A percentile compares a stretch with the other conserved stretches of the same genome.
These are phyloP conservation scores for Pisolithus orientalis DNA, from an alignment of 768 basidiomycete genomes.

Conservation along the genomic window DNA sequence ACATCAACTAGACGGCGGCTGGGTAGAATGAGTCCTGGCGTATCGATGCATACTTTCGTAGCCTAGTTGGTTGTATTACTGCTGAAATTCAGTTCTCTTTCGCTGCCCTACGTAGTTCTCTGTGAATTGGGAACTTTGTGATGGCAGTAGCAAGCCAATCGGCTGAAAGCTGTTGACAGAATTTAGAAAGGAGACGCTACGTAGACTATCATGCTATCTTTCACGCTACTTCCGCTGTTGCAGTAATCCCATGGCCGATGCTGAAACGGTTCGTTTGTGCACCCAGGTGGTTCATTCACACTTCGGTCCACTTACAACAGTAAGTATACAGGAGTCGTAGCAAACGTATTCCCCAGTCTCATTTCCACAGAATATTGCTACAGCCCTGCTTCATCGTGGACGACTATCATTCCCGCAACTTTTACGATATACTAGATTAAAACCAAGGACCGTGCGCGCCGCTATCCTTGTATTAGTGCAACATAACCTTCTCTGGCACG, in stretches of 20 bases:
- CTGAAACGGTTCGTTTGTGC: conserved; percentile 55
- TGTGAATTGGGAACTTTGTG: too few species aligned
- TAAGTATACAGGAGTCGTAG: conserved; percentile 28
- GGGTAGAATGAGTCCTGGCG: not conserved
- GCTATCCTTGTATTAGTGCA: conserved; percentile 77
- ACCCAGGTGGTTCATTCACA: conserved; percentile 56
- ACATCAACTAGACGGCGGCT: not conserved
- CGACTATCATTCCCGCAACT: conserved; percentile 68
- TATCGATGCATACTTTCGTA: not conserved
- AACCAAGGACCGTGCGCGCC: conserved; percentile 61
- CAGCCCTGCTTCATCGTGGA: conserved; percentile 72
- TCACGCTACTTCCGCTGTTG: too few species aligned
- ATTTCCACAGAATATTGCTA: conserved; percentile 58
- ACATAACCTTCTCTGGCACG: conserved; percentile 89
- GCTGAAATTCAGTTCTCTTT: not conserved
- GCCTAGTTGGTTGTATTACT: not conserved
- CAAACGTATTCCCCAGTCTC: not conserved
- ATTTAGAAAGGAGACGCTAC: too few species aligned
- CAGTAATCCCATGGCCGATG: conserved; percentile 48
- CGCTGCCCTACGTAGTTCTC: too few species aligned
- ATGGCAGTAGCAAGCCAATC: too few species aligned
- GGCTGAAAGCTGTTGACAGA: too few species aligned
- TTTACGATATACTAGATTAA: conserved; percentile 61
- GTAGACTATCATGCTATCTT: too few species aligned
- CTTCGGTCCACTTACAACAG: conserved; percentile 61